Evolutionary conservation across 345 rosid species (phyloP), one percentile per base, ranked within the genome.

Genomic region (Arabis alpina): DNA sequence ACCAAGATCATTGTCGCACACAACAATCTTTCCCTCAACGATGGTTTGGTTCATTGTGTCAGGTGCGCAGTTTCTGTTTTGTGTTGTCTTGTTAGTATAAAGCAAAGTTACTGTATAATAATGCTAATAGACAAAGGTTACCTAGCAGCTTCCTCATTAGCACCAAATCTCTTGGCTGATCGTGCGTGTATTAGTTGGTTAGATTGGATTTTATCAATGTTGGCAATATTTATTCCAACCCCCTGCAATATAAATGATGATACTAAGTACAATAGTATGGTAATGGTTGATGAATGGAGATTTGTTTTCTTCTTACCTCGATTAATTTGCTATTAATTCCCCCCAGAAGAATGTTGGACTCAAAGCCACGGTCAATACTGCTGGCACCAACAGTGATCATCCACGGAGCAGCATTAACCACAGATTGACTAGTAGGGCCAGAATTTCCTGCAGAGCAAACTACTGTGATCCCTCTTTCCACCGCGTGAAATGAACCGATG

Each of bases 171-270:
- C 75, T 71, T 82, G 66, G 96, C 96, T 34, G 82, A 80, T 74
- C 78, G 73, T n/a, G 73, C 90, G 69, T 87, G 54, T 75, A 80
- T 80, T 25, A 91, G 10, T 7, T 85, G 83, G 60, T 82, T 40
- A 51, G 76, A 73, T 0, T 94, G 82, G 1, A 79, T 27, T 13
- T 72, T 76, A 19, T 78, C 37, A 2, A 89, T 82, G 40, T 66
- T 66, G 11, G 92, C 86, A 25, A 89, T 81, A 70, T 84, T 83
- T 81, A 87, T 89, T 67, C 77, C 87, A 63, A 62, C 87, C 11
- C 97, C 97, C 96, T 91, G 80, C 15, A 64, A n/a, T 55, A 32
- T 7, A 61, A 30, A 4, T 8, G 41, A 53, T 52, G 61, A 4
- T 37, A 0, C 24, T 2, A 25, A 48, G 15, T n/a, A 9, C 2